Conservation (phyloP, 169 alveolate species). For the Plasmodium sp. region DNA sequence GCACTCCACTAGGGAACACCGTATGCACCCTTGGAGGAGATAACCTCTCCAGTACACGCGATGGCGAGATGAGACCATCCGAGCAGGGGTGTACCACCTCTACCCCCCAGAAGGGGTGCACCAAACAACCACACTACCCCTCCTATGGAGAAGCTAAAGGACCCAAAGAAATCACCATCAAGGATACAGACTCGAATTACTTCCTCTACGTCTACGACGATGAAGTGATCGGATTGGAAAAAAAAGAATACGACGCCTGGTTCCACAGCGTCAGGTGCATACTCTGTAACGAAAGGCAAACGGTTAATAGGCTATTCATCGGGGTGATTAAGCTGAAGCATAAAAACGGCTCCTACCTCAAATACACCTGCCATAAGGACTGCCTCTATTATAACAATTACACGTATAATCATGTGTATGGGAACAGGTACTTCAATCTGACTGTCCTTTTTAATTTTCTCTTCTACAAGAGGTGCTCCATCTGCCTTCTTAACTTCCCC, state of each 20-base stretch:
- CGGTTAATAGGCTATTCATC: slow-evolving; percentile 23
- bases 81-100: neutral
- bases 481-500: slow-evolving; percentile 53
- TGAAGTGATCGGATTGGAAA: slow-evolving; percentile 33
- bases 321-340: slow-evolving; percentile 37
- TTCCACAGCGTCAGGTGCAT: slow-evolving; percentile 24
- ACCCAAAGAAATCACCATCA: slow-evolving; percentile 20
- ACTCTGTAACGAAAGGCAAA: slow-evolving; percentile 59
- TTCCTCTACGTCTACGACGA: slow-evolving; percentile 46
- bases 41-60: too few relatives aligned
- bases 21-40: neutral
- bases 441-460: slow-evolving; percentile 35
- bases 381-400: slow-evolving; percentile 49
- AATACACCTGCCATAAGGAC: slow-evolving; percentile 62
- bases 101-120: neutral
- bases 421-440: slow-evolving; percentile 58
- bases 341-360: slow-evolving; percentile 27
- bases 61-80: neutral
- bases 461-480: slow-evolving; percentile 32
- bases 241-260: slow-evolving; percentile 48
- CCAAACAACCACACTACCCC: neutral
- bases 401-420: slow-evolving; percentile 46
- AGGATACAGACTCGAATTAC: neutral
- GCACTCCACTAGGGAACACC: neutral
- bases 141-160: neutral